Evolutionary conservation across 2,329 filamentous ascomycete genomes (phyloP), one percentile per base, ranked within the genome.

Genomic region (Grosmannia serpens): DNA sequence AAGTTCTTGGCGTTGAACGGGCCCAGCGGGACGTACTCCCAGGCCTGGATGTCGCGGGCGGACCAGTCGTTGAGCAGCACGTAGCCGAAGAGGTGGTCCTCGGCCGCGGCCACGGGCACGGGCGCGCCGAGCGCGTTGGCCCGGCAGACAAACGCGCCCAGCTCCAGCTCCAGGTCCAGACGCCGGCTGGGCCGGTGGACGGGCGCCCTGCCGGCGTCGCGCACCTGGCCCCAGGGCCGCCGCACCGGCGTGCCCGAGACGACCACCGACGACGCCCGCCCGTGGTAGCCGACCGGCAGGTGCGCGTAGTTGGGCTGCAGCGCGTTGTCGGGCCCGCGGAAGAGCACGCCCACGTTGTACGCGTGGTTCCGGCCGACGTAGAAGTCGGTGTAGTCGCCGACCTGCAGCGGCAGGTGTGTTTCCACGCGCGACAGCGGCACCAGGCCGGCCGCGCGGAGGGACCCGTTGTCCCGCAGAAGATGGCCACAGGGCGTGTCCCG

Each of bases 21-120:
- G 0, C 89, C 89, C 10, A 92, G 73, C 0, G 89, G 89, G 11
- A 91, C 79, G 64, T 91, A 91, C 70, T 95, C 89, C 88, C 88
- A 94, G 0, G 81, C 80, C 68, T 95, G 89, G 55, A 94, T 85
- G 65, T 94, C 89, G 62, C 89, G 77, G 7, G 89, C 89, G 57
- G 85, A 89, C 89, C 89, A 95, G 71, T 95, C 89, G 65, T 95
- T 95, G 77, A 95, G 81, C 59, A 95, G 71, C 0, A 94, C 89
- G 33, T 89, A 77, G 15, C 89, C 89, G 67, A 94, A 94, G 29
- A 95, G 77, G 65, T 84, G 78, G 24, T 88, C 80, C 57, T 85
- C 83, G 0, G 89, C 89, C 50, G 86, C 74, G 4, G 75, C 71
- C 24, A 91, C 79, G 1, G 76, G 71, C 26, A 94, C 77, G 0